phyloP scores from a whole-genome alignment of 352 stramenopile genomes.

The Phytophthora citrophthora region DNA sequence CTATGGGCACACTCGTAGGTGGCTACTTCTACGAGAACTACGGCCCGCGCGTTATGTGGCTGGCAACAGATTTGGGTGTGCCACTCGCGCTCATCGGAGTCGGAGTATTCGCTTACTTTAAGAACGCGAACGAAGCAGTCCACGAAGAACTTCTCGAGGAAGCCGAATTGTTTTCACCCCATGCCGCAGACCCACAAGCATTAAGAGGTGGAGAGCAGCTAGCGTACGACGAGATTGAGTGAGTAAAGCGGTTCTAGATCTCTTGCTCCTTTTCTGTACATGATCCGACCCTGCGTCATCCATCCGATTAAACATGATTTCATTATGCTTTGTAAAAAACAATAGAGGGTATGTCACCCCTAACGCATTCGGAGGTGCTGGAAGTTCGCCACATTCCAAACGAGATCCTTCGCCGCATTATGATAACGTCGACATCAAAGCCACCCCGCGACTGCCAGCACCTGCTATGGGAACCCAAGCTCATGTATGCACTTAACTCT shows the following conservation, averaged over 20 bases:
- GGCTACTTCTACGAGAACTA: conserved; percentile 80
- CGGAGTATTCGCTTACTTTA: conserved; percentile 61
- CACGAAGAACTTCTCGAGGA: conserved; percentile 38
- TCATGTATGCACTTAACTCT: conserved; percentile 71
- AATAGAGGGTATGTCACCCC: conserved; percentile 4
- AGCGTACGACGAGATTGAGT: conserved; percentile 27
- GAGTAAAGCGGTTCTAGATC: background rate
- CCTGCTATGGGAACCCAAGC: conserved; percentile 60
- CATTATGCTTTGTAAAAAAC: background rate
- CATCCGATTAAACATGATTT: background rate
- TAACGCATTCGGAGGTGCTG: conserved; percentile 31
- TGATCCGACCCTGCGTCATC: conserved; percentile 37
- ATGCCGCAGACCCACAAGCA: conserved; percentile 20
- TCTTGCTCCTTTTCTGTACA: conserved; percentile 16
- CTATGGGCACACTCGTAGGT: conserved; percentile 63
- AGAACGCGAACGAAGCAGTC: conserved; percentile 43
- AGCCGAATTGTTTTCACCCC: conserved; percentile 26
- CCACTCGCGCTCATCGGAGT: conserved; percentile 65
- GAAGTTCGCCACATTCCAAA: background rate
- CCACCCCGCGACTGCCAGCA: conserved; percentile 1
- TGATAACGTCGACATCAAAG: background rate
- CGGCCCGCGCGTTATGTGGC: conserved; percentile 63
- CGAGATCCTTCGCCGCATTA: background rate
- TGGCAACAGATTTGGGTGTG: conserved; percentile 62
- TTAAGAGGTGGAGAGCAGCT: conserved; percentile 8